Conservation (phyloP, 1,284 basidiomycete species). For the Cutaneotrichosporon sp. region DNA sequence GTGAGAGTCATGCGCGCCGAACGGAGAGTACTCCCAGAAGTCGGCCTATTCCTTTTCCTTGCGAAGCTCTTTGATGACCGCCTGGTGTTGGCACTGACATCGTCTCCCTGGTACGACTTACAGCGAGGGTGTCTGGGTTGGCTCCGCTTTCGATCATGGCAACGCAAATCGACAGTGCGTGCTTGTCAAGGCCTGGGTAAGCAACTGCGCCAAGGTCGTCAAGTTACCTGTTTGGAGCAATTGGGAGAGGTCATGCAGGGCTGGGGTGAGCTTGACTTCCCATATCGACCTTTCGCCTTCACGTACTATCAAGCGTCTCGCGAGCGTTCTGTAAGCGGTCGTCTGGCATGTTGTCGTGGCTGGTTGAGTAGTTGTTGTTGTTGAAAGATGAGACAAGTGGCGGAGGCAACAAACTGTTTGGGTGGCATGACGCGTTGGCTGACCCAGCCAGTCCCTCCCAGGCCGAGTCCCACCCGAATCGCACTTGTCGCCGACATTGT, state of each 20-base stretch:
- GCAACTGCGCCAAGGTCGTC: neutral
- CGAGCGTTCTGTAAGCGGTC: conserved; percentile 39
- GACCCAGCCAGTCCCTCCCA: too few relatives aligned
- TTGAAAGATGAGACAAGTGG: neutral
- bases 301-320: conserved; percentile 46
- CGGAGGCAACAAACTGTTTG: neutral
- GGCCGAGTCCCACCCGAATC: too few relatives aligned
- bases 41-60: conserved; percentile 19
- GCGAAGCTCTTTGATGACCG: conserved; percentile 25
- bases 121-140: conserved; percentile 46
- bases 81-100: conserved; percentile 13
- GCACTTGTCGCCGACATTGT: too few relatives aligned
- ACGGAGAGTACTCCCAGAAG: neutral
- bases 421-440: neutral
- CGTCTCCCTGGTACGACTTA: conserved; percentile 20
- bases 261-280: conserved; percentile 18
- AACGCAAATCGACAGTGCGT: conserved; percentile 42
- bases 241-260: conserved; percentile 43
- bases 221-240: conserved; percentile 40
- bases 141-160: conserved; percentile 47
- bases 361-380: neutral
- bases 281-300: too few relatives aligned
- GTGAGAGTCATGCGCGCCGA: neutral
- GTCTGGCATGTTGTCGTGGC: conserved; percentile 10
- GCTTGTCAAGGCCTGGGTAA: conserved; percentile 42